Percentiles rank a stretch among this genome's conserved stretches.
Conservation (phyloP, 192 early-diverging fungal species). For the Jimgerdemannia flammicorona region DNA sequence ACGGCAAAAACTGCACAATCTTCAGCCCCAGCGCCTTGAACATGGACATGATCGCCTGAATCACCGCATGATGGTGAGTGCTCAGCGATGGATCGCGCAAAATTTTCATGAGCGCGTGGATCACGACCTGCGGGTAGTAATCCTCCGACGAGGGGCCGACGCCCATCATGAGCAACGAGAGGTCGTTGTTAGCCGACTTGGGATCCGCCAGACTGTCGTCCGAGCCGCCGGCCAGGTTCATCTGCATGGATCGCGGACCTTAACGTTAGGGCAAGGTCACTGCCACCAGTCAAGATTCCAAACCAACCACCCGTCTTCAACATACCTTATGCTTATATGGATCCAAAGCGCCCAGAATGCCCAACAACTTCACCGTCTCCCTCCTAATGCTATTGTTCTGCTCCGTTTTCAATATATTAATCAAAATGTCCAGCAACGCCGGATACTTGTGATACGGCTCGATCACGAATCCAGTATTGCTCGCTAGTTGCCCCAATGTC, state of each 20-base stretch:
- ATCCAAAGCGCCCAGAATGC: constrained; percentile 93
- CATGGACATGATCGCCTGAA: constrained; percentile 90
- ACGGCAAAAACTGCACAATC: constrained; percentile 84
- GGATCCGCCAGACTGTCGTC: constrained; percentile 47
- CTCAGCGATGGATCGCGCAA: constrained; percentile 76
- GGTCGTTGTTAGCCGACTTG: constrained; percentile 49
- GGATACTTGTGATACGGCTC: constrained; percentile 88
- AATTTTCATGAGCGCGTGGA: constrained; percentile 85
- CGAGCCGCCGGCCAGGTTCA: constrained; percentile 42
- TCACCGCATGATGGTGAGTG: constrained; percentile 79
- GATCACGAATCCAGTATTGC: constrained; percentile 85
- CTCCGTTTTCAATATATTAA: constrained; percentile 82
- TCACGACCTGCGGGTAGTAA: constrained; percentile 90
- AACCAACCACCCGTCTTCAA: constrained; percentile 16
- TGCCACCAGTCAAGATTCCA: too few species aligned
- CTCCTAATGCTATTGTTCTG: constrained; percentile 63
- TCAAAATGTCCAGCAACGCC: constrained; percentile 72
- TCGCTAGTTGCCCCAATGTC: constrained; percentile 81
- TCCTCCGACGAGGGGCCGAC: constrained; percentile 81
- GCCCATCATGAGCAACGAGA: constrained; percentile 53
- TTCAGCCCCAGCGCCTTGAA: constrained; percentile 87
- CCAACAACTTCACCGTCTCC: constrained; percentile 87
- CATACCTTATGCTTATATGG: constrained; percentile 66
- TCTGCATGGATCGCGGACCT: constrained; percentile 11
- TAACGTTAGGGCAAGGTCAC: background rate